Evolutionary conservation across 2,329 filamentous ascomycete genomes (phyloP).

Genomic region (Penicillium italicum): DNA sequence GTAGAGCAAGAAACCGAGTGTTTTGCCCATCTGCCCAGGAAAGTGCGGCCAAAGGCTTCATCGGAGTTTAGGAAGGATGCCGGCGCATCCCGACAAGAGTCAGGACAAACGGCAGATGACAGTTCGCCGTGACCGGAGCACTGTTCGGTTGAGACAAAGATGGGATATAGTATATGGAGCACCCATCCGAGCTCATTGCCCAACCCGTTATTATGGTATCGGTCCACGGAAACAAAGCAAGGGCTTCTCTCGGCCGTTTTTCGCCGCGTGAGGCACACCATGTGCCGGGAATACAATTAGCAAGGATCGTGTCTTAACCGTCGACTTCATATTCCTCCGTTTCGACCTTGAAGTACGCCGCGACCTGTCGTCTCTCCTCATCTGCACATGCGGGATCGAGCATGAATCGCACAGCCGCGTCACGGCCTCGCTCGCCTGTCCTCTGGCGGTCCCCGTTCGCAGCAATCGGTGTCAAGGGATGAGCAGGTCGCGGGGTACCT

Average conservation of each 20-base stretch:
- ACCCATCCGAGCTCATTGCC: neutral
- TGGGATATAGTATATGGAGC: neutral
- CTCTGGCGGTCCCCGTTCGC: constrained; percentile 45
- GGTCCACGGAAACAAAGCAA: neutral
- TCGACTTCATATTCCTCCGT: constrained; percentile 62
- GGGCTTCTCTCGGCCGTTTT: neutral
- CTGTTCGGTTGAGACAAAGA: neutral
- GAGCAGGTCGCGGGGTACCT: constrained; percentile 11
- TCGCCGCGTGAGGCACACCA: neutral
- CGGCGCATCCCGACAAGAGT: neutral
- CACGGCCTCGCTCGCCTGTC: constrained; percentile 48
- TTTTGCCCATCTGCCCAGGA: neutral
- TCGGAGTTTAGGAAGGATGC: neutral
- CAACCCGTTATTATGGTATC: neutral
- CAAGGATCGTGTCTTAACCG: constrained; percentile 20
- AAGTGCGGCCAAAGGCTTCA: neutral
- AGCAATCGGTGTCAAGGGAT: constrained; percentile 46
- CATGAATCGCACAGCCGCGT: constrained; percentile 84
- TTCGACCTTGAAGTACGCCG: constrained; percentile 68
- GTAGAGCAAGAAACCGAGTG: neutral
- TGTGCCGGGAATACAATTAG: neutral
- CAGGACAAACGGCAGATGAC: neutral
- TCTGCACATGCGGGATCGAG: constrained; percentile 74
- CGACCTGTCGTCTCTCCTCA: constrained; percentile 65
- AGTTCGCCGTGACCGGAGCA: neutral